phyloP scores from a whole-genome alignment of 1,284 basidiomycete species.

The Neolentinus lepideus region DNA sequence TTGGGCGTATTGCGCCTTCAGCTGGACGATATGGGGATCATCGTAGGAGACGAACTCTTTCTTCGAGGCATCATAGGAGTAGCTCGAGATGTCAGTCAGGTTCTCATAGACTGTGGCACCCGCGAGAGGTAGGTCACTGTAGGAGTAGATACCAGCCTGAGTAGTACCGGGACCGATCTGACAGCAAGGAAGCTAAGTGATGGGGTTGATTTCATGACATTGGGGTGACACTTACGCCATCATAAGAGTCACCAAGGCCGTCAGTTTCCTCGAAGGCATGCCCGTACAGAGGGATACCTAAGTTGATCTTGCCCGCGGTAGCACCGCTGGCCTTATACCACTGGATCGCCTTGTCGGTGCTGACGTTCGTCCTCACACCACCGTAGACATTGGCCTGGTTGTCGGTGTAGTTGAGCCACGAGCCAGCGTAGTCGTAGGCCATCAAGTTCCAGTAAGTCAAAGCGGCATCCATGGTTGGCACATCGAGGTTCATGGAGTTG shows the following conservation, averaged over 20 bases:
- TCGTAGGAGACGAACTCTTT: conserved; percentile 77
- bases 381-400: conserved; percentile 84
- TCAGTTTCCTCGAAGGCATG: conserved; percentile 76
- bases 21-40: conserved; percentile 59
- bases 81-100: conserved; percentile 66
- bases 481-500: conserved; percentile 59
- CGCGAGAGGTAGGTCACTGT: conserved; percentile 37
- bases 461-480: conserved; percentile 68
- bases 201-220: background rate
- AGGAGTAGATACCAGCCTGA: conserved; percentile 68
- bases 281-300: conserved; percentile 81
- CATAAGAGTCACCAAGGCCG: conserved; percentile 72
- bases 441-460: conserved; percentile 90
- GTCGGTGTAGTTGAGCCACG: conserved; percentile 59
- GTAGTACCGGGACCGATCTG: conserved; percentile 72
- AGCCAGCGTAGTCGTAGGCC: conserved; percentile 78
- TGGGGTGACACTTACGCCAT: conserved; percentile 40
- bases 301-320: conserved; percentile 61
- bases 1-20: conserved; percentile 75
- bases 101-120: conserved; percentile 53
- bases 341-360: conserved; percentile 66
- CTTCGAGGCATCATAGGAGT: conserved; percentile 65
- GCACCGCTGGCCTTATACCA: conserved; percentile 68
- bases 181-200: background rate
- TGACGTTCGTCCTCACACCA: conserved; percentile 50